Base-by-base conservation (phyloP, 1,284 basidiomycete genomes). In the Prillingera fragicola region DNA sequence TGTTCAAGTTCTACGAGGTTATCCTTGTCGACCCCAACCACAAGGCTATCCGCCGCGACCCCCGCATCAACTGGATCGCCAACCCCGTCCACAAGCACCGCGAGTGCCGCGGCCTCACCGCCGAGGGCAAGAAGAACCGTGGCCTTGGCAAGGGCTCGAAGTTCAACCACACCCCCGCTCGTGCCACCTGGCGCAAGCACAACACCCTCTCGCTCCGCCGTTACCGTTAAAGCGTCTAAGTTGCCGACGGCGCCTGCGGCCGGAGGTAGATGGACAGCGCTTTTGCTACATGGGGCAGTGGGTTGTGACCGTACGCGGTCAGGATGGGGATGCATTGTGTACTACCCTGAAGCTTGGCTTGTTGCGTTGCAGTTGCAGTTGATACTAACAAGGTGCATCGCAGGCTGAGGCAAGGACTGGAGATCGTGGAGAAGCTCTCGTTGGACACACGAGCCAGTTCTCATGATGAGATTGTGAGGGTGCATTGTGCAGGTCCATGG, bases 1-100 rank as follows among this genome's bases (percentile, higher is more conserved):
- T 97, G 32, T 96, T 96, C 84, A 96, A 96, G 74, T 98, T 95
- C 80, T 98, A 84, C 77, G 94, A 98, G 74, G 90, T 99, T 64
- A 98, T 99, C 71, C 82, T 94, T 59, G 91, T 99, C 49, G 94
- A 99, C 66, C 71, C 74, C 46, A 62, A 60, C 41, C 74, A 76
- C 74, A 76, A 75, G 70, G 75, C 75, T 35, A 84, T 96, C 74
- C 87, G 89, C 57, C 86, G 91, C 55, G 94, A 99, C 71, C 76
- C 94, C 55, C 81, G 90, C 64, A 96, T 99, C 79, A 97, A 89
- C 84, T 65, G 54, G 94, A 98, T 99, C 76, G 78, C 80, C 70
- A 91, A 94, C 74, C 85, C 94, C 21, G 94, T 98, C 45, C 95
- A 98, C 85, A 99, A 97, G 79, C 89, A 85, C 72, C 85, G 95